These are phyloP conservation scores for Carex kokanica DNA, from an alignment of 176 grass and related monocot genomes.

Conservation along the genomic window DNA sequence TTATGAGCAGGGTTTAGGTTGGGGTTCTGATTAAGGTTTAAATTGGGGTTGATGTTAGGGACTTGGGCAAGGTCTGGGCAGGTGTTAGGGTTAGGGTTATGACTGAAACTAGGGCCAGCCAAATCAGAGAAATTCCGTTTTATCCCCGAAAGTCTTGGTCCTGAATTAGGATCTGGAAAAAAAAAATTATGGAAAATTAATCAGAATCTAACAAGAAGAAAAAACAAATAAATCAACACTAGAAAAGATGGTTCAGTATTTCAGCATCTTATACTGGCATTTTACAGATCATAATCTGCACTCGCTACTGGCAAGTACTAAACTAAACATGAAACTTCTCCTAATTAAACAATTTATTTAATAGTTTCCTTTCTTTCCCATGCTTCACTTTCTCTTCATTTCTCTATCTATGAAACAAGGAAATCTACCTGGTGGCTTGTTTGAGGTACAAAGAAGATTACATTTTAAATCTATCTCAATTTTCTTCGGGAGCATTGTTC, in stretches of 20 bases:
- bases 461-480: conserved; percentile 9
- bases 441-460: conserved; percentile 14
- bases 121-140: neutral
- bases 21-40: conserved; percentile 3
- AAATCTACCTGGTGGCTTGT: conserved; percentile 9
- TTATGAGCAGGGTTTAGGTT: neutral
- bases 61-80: neutral
- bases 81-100: neutral
- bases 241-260: neutral
- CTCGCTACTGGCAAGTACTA: neutral
- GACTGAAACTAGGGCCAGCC: neutral
- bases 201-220: neutral
- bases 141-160: neutral
- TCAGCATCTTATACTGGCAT: neutral
- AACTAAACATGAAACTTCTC: neutral
- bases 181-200: neutral
- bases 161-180: conserved; percentile 7
- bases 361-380: neutral
- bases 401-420: neutral
- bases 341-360: neutral
- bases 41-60: neutral
- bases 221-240: neutral
- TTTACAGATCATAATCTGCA: neutral
- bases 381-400: neutral
- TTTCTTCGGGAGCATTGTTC: conserved; percentile 13